Percentiles rank a stretch among this genome's conserved stretches.
These are phyloP conservation scores for Pleurotus pulmonarius DNA, from an alignment of 768 basidiomycete species.

Conservation along the genomic window DNA sequence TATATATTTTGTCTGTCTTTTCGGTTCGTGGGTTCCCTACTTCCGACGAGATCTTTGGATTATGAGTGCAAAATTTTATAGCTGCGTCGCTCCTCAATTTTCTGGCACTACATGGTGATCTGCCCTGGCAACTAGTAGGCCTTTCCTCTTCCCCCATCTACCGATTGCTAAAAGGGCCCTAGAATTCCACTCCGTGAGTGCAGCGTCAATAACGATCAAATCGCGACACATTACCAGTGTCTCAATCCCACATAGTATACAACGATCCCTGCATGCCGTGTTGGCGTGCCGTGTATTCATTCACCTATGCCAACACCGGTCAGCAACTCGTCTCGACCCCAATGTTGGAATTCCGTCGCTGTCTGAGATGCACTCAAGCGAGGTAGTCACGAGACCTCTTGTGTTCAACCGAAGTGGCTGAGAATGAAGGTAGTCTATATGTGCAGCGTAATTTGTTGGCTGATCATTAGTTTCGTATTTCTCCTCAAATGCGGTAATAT, in stretches of 20 bases:
- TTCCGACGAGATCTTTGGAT: too few relatives aligned
- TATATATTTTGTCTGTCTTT: background rate
- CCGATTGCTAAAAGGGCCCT: background rate
- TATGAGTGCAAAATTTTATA: background rate
- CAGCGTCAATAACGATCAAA: too few relatives aligned
- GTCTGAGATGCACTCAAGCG: too few relatives aligned
- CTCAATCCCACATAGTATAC: background rate
- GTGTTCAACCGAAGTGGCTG: too few relatives aligned
- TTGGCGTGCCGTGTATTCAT: background rate
- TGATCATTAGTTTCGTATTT: too few relatives aligned
- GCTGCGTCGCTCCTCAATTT: background rate
- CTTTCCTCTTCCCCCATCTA: background rate
- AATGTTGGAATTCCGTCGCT: too few relatives aligned
- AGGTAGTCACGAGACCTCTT: too few relatives aligned
- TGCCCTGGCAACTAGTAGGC: background rate
- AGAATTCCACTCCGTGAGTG: background rate
- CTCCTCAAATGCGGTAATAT: too few relatives aligned
- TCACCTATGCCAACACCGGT: background rate
- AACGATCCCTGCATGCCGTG: background rate
- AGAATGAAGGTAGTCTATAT: too few relatives aligned
- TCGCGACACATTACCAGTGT: too few relatives aligned
- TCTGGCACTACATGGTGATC: background rate
- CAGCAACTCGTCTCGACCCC: background rate
- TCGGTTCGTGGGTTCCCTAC: background rate
- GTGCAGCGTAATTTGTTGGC: too few relatives aligned